Percentiles rank a stretch among this genome's conserved stretches.
Conservation (phyloP, 768 basidiomycete genomes). For the Tylopilus cervinicoccineus region DNA sequence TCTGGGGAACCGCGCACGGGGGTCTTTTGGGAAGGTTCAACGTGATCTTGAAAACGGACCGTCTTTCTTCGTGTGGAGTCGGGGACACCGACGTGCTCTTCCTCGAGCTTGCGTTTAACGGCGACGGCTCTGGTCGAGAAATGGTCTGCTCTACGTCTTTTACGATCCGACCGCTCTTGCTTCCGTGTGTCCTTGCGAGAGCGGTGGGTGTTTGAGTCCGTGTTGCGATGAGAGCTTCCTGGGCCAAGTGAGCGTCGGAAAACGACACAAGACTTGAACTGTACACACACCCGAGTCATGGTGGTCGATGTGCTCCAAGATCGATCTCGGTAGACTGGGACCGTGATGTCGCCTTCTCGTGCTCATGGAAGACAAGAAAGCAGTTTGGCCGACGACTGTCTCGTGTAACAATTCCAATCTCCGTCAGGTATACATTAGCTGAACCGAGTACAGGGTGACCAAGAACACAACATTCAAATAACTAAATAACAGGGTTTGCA, state of each 20-base stretch:
- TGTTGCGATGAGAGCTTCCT: constrained; percentile 6
- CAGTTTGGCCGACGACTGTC: too few relatives aligned
- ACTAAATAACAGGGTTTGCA: constrained; percentile 7
- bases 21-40: not conserved
- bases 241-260: not conserved
- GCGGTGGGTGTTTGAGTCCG: constrained; percentile 11
- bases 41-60: constrained; percentile 10
- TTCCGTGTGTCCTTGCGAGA: constrained; percentile 65
- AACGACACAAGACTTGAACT: not conserved
- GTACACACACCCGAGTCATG: constrained; percentile 14
- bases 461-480: constrained; percentile 6
- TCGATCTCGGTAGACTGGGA: constrained; percentile 25
- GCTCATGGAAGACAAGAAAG: too few relatives aligned
- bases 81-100: constrained; percentile 44
- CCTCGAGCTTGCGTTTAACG: constrained; percentile 40
- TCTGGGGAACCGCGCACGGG: not conserved
- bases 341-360: constrained; percentile 13
- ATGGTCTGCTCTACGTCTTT: constrained; percentile 59
- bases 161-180: constrained; percentile 53
- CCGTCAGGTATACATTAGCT: not conserved
- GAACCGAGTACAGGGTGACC: constrained; percentile 1
- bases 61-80: constrained; percentile 44
- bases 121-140: constrained; percentile 36
- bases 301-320: constrained; percentile 24
- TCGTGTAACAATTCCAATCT: too few relatives aligned